These are phyloP conservation scores for Auxenochlorella pyrenoidosa DNA, from an alignment of 139 green algal genomes.

Conservation along the genomic window DNA sequence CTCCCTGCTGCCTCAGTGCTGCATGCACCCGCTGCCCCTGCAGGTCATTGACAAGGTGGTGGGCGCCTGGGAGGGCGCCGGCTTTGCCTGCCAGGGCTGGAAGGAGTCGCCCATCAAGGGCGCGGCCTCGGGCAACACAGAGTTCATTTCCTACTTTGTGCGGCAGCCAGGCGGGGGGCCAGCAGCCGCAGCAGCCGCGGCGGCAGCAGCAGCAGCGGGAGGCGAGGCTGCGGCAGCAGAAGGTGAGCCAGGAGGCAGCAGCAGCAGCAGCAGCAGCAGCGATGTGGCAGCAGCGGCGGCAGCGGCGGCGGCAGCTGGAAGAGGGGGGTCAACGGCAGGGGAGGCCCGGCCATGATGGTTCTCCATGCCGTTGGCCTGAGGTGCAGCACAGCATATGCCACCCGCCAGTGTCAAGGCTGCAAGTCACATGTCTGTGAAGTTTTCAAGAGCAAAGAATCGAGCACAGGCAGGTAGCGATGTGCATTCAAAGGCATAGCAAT, in stretches of 20 bases:
- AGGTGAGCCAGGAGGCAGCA: not conserved
- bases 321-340: not conserved
- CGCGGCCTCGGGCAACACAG: conserved; percentile 77
- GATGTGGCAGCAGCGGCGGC: not conserved
- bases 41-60: conserved; percentile 65
- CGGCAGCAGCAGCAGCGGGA: not conserved
- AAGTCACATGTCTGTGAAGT: no score
- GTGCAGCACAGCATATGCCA: no score
- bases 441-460: no score
- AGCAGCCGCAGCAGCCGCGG: not conserved
- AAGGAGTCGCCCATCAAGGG: conserved; percentile 82
- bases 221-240: not conserved
- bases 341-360: no score
- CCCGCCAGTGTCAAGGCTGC: no score
- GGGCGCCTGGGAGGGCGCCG: conserved; percentile 55
- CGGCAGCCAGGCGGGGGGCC: not conserved
- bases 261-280: not conserved
- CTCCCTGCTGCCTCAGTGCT: no score
- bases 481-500: no score
- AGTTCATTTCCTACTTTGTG: conserved; percentile 79
- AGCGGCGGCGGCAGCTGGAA: not conserved
- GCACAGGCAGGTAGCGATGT: no score
- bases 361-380: no score
- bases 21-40: not conserved
- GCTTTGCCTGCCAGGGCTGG: conserved; percentile 68